These are phyloP conservation scores for Plectranthus barbatus DNA, from an alignment of 257 asterid species.

Conservation along the genomic window DNA sequence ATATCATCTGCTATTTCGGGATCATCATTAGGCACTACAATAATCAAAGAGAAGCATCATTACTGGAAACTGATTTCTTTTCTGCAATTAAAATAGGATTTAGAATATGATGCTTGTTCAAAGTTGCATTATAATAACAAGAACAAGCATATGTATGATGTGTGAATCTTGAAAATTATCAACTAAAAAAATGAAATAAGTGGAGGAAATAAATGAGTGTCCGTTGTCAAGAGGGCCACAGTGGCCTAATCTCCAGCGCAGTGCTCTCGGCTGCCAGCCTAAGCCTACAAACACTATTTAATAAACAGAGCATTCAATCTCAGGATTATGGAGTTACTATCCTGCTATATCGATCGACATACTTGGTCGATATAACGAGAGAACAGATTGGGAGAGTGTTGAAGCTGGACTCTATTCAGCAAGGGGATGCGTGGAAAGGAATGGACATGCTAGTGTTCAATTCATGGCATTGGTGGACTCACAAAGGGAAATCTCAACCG, in stretches of 20 bases:
- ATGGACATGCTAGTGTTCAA: conserved; percentile 75
- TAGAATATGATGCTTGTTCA: no score
- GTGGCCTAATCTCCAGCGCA: no score
- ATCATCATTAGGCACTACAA: conserved; percentile 1
- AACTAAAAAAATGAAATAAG: conserved; percentile 7
- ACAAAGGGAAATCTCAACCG: conserved; percentile 59
- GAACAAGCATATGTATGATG: no score
- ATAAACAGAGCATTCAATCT: not conserved
- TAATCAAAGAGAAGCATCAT: not conserved
- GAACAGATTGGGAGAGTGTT: conserved; percentile 49
- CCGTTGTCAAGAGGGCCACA: no score
- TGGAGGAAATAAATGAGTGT: no score
- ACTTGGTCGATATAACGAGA: conserved; percentile 57
- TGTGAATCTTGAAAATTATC: not conserved
- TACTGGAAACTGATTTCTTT: not conserved
- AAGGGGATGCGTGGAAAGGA: conserved; percentile 69
- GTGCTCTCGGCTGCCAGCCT: no score
- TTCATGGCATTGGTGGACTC: conserved; percentile 94
- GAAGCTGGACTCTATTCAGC: conserved; percentile 49
- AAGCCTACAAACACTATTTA: no score
- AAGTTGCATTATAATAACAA: no score
- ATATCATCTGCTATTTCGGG: not conserved
- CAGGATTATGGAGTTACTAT: conserved; percentile 62
- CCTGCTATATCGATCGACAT: conserved; percentile 46
- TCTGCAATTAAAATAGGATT: no score